Percentiles rank a stretch among this genome's conserved stretches.
These are phyloP conservation scores for Nicotiana tomentosiformis DNA, from an alignment of 257 asterid species.

Conservation along the genomic window DNA sequence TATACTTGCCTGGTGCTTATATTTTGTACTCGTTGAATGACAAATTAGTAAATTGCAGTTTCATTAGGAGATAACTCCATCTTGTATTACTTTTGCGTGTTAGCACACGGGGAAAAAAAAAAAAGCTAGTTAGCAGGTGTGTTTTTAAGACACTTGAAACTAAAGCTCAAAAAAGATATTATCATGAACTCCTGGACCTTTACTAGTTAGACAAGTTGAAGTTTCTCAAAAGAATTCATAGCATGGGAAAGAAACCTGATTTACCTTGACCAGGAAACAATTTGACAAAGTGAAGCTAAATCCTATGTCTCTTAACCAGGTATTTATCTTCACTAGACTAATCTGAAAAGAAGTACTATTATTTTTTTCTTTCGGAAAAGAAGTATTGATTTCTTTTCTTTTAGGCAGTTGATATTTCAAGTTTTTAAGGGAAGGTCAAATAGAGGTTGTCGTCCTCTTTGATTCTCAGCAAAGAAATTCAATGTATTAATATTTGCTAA, in stretches of 20 bases:
- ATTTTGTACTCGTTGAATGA: background rate
- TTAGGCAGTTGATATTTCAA: too few relatives aligned
- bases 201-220: background rate
- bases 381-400: too few relatives aligned
- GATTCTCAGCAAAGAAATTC: background rate
- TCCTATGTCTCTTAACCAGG: too few relatives aligned
- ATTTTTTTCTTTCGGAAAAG: too few relatives aligned
- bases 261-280: background rate
- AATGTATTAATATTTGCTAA: background rate
- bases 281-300: too few relatives aligned
- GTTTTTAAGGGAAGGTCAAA: too few relatives aligned
- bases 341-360: too few relatives aligned
- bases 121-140: background rate
- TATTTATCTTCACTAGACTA: too few relatives aligned
- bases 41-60: background rate
- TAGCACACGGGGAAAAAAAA: background rate
- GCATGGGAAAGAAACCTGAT: background rate
- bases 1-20: background rate
- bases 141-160: background rate
- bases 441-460: too few relatives aligned
- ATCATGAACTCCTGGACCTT: background rate
- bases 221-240: too few relatives aligned
- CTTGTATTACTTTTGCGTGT: background rate
- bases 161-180: background rate
- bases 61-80: background rate